phyloP scores from a whole-genome alignment of 208 protist species.

The Leishmania martiniquensis region DNA sequence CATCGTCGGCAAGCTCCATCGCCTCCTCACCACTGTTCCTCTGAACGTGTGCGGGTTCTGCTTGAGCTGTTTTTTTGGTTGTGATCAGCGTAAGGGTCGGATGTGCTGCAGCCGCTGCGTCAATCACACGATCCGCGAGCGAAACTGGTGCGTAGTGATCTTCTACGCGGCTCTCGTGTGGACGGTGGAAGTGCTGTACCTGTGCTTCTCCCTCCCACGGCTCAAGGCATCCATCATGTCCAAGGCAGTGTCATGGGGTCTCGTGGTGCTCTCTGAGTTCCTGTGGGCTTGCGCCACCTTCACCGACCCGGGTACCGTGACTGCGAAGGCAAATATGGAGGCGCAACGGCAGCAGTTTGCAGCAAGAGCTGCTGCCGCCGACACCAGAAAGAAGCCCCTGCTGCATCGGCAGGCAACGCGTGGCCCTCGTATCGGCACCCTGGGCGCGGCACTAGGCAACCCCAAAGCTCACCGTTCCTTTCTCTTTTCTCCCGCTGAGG shows the following conservation, averaged over 20 bases:
- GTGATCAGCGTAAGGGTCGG: constrained; percentile 47
- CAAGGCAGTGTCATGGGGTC: constrained; percentile 58
- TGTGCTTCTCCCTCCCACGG: constrained; percentile 58
- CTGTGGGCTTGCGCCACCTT: constrained; percentile 76
- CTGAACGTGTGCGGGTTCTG: constrained; percentile 45
- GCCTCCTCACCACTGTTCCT: constrained; percentile 37
- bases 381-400: neutral
- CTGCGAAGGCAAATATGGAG: constrained; percentile 36
- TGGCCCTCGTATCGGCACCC: neutral
- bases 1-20: constrained; percentile 69
- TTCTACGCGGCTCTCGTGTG: constrained; percentile 89
- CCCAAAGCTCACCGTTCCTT: constrained; percentile 2
- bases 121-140: constrained; percentile 49
- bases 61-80: constrained; percentile 51
- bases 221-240: constrained; percentile 47
- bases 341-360: constrained; percentile 29
- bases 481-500: constrained; percentile 46
- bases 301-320: constrained; percentile 84
- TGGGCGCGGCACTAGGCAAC: neutral
- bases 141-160: constrained; percentile 85
- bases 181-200: constrained; percentile 81
- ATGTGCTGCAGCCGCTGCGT: constrained; percentile 38
- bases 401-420: neutral
- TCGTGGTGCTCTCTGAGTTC: constrained; percentile 66
- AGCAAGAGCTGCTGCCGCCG: neutral